phyloP scores from a whole-genome alignment of 192 early-diverging fungal species.

The Backusella tuberculispora region DNA sequence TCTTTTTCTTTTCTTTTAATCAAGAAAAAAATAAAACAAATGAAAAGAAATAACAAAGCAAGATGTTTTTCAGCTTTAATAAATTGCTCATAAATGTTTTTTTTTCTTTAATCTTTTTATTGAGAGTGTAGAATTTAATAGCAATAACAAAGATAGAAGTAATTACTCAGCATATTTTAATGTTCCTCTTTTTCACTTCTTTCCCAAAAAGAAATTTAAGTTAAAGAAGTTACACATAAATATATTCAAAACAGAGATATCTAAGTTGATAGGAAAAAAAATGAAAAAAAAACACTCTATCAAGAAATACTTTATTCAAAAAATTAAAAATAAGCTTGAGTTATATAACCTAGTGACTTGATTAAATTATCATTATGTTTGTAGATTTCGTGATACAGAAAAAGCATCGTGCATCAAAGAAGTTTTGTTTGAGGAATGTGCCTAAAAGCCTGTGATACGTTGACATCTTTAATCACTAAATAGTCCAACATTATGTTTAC shows the following conservation, averaged over 20 bases:
- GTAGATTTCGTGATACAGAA: no score
- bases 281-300: no score
- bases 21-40: neutral
- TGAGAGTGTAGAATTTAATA: constrained; percentile 8
- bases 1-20: neutral
- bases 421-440: neutral
- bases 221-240: neutral
- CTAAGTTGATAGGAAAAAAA: no score
- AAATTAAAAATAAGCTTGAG: no score
- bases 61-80: neutral
- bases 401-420: neutral
- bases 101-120: neutral
- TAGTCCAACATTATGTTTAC: neutral
- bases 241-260: neutral
- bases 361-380: no score
- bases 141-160: neutral
- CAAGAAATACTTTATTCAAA: no score
- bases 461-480: neutral
- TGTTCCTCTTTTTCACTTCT: neutral
- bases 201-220: neutral
- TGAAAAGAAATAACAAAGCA: neutral
- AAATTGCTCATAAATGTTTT: neutral
- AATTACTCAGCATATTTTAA: neutral
- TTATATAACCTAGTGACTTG: no score
- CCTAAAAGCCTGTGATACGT: neutral